These are phyloP conservation scores for Neofusicoccum sp. DNA, from an alignment of 2,329 filamentous ascomycete genomes.

Conservation along the genomic window DNA sequence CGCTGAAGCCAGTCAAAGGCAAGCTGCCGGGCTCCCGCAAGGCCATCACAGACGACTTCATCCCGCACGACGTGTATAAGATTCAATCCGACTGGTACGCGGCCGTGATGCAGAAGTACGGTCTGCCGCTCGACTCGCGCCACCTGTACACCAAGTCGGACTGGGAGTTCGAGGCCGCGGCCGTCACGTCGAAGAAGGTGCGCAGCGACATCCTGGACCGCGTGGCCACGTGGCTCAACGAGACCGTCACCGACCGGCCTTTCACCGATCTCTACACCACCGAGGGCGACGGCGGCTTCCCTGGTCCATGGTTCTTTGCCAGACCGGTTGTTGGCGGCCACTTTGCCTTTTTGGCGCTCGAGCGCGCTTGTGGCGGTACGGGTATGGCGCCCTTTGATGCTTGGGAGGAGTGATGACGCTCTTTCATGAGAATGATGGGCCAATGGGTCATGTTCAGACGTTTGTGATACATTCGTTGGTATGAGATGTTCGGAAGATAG, in stretches of 20 bases:
- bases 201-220: constrained; percentile 72
- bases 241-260: constrained; percentile 74
- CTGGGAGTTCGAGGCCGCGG: constrained; percentile 88
- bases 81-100: constrained; percentile 82
- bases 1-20: constrained; percentile 18
- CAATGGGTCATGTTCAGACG: no score
- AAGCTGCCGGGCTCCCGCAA: constrained; percentile 51
- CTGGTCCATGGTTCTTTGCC: constrained; percentile 75
- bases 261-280: constrained; percentile 84
- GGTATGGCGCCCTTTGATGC: neutral
- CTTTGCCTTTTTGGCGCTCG: constrained; percentile 82
- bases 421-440: no score
- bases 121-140: constrained; percentile 77
- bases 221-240: constrained; percentile 81
- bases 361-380: constrained; percentile 70
- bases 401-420: constrained; percentile 8
- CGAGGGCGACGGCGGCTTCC: constrained; percentile 74
- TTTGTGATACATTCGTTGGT: no score
- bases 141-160: constrained; percentile 87
- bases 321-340: constrained; percentile 83
- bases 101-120: constrained; percentile 77
- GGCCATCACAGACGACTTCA: constrained; percentile 56
- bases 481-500: no score
- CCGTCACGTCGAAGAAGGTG: constrained; percentile 70
- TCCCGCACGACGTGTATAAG: constrained; percentile 75